Conservation (phyloP, 2,329 filamentous ascomycete species). For the Pseudogymnoascus sp. region DNA sequence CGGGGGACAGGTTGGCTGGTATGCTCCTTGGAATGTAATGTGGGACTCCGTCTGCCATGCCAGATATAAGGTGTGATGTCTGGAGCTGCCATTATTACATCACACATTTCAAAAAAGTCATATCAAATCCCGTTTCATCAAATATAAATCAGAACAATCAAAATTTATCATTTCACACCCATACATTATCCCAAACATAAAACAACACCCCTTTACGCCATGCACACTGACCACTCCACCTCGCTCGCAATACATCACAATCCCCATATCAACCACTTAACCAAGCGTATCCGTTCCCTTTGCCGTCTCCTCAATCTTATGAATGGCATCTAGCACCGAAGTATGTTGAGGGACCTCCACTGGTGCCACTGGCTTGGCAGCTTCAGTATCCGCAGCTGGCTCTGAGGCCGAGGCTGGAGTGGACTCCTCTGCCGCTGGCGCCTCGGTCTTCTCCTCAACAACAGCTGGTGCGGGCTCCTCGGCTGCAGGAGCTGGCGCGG, state of each 20-base stretch:
- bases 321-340: neutral
- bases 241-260: neutral
- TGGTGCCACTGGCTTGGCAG: neutral
- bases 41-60: neutral
- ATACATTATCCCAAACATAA: neutral
- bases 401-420: neutral
- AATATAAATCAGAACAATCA: neutral
- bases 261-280: neutral
- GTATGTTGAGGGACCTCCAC: neutral
- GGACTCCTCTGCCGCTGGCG: neutral
- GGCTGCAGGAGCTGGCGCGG: neutral
- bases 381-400: neutral
- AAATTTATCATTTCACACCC: neutral
- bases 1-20: no score
- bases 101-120: neutral
- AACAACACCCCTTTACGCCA: neutral
- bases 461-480: neutral
- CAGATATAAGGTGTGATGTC: neutral
- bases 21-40: neutral
- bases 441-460: neutral
- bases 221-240: neutral
- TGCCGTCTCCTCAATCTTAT: slow-evolving; percentile 1
- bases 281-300: neutral
- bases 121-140: neutral
- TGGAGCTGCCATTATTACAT: neutral